Percentiles rank a stretch among this genome's conserved stretches.
Evolutionary conservation across 108 stramenopile species (phyloP).

Genomic region (Aurantiochytrium sp.): DNA sequence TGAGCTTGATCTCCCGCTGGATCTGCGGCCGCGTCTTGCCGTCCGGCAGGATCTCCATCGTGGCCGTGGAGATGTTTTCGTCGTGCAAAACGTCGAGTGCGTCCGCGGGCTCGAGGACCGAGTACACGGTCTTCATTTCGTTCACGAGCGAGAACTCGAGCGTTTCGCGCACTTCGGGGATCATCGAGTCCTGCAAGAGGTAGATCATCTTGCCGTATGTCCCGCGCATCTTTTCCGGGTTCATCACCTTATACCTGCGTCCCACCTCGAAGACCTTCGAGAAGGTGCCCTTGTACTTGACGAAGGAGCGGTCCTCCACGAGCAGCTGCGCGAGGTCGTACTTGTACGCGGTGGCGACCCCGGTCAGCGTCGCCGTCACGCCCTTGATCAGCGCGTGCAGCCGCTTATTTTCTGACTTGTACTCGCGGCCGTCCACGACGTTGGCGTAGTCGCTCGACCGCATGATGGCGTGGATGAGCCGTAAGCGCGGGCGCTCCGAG

Average conservation of each 20-base stretch:
- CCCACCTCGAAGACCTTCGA: slow-evolving; percentile 65
- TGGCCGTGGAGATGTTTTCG: slow-evolving; percentile 55
- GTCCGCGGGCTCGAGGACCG: slow-evolving; percentile 31
- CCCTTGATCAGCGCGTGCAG: slow-evolving; percentile 33
- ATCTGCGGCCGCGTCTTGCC: slow-evolving; percentile 58
- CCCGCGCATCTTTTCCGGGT: slow-evolving; percentile 76
- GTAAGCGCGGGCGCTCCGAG: slow-evolving; percentile 41
- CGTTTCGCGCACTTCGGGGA: slow-evolving; percentile 32
- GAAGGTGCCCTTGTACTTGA: slow-evolving; percentile 44
- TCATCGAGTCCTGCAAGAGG: slow-evolving; percentile 67
- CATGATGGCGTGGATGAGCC: slow-evolving; percentile 43
- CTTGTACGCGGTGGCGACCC: slow-evolving; percentile 42
- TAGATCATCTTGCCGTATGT: slow-evolving; percentile 75
- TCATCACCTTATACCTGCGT: slow-evolving; percentile 75
- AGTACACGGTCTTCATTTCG: slow-evolving; percentile 45
- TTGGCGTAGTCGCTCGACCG: slow-evolving; percentile 47
- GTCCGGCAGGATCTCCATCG: slow-evolving; percentile 65
- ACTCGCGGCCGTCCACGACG: slow-evolving; percentile 36
- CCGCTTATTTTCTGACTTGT: background rate
- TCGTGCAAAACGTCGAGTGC: slow-evolving; percentile 37
- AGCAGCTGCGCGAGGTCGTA: slow-evolving; percentile 41
- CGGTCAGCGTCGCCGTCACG: slow-evolving; percentile 45
- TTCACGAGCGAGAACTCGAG: slow-evolving; percentile 38
- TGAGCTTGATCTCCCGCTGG: slow-evolving; percentile 61
- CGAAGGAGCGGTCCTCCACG: slow-evolving; percentile 40